A percentile compares a stretch with the other conserved stretches of the same genome.
phyloP scores from a whole-genome alignment of 345 rosid species.

The Trapa incisa region DNA sequence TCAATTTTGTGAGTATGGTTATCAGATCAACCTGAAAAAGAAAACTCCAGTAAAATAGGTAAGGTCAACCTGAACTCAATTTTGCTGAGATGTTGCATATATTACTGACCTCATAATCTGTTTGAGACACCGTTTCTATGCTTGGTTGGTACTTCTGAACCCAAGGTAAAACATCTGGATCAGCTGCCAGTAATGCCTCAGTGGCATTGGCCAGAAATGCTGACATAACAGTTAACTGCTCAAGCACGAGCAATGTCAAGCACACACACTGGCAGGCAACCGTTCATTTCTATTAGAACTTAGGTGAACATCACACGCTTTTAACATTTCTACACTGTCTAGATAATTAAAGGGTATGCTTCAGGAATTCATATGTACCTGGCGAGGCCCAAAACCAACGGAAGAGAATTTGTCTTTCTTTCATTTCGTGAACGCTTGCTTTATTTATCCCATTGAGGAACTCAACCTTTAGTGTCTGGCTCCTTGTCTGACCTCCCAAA shows the following conservation, averaged over 20 bases:
- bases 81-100: background rate
- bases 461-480: conserved; percentile 75
- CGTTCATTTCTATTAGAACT: background rate
- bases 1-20: conserved; percentile 66
- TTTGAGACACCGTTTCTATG: conserved; percentile 84
- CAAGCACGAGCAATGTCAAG: background rate
- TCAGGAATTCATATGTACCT: conserved; percentile 29
- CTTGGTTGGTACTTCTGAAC: conserved; percentile 79
- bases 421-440: conserved; percentile 80
- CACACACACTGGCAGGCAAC: background rate
- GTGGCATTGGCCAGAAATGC: conserved; percentile 86
- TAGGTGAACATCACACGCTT: background rate
- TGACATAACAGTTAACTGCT: conserved; percentile 82
- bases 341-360: background rate
- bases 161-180: conserved; percentile 72
- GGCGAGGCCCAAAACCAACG: conserved; percentile 83
- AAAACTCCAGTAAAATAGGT: background rate
- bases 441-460: conserved; percentile 57
- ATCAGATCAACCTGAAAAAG: conserved; percentile 74
- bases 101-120: conserved; percentile 71
- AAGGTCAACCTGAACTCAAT: too few relatives aligned
- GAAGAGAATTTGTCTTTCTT: conserved; percentile 56
- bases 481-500: conserved; percentile 65
- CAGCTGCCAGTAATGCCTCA: conserved; percentile 49
- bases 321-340: background rate